phyloP scores from a whole-genome alignment of 176 grass and related monocot species.

The Aegilops tauschii region DNA sequence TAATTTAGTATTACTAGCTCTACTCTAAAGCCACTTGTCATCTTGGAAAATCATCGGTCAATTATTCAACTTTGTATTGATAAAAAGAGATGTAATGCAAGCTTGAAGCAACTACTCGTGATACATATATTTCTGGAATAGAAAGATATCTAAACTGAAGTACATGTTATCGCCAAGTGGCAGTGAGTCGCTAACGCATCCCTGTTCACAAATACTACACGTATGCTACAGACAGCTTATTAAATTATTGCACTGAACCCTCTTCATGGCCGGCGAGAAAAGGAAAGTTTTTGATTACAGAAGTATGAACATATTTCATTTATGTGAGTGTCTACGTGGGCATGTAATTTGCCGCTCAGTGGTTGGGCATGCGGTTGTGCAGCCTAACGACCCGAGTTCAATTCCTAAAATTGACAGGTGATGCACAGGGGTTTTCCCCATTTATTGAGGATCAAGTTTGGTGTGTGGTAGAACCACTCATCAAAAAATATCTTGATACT shows the following conservation, averaged over 20 bases:
- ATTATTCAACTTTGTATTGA: too few species aligned
- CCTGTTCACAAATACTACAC: not conserved
- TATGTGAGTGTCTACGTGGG: not conserved
- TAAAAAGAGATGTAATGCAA: not conserved
- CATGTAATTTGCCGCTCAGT: not conserved
- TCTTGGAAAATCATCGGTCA: too few species aligned
- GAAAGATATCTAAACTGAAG: not conserved
- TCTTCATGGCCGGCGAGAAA: not conserved
- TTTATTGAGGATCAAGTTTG: too few species aligned
- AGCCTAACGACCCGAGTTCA: too few species aligned
- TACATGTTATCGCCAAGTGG: not conserved
- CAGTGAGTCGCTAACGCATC: not conserved
- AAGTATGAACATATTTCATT: not conserved
- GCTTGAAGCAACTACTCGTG: not conserved
- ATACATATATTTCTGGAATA: not conserved
- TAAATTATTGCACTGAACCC: not conserved
- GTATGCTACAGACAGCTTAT: not conserved
- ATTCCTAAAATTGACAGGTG: too few species aligned
- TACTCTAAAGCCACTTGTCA: too few species aligned
- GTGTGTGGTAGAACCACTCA: too few species aligned
- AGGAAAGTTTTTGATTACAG: not conserved
- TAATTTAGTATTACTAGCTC: too few species aligned
- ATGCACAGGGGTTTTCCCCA: too few species aligned
- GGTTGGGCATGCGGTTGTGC: too few species aligned
- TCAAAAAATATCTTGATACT: too few species aligned